Evolutionary conservation across 2,329 filamentous ascomycete genomes (phyloP), one percentile per base, ranked within the genome.

Genomic region (Aspergillus piperis): DNA sequence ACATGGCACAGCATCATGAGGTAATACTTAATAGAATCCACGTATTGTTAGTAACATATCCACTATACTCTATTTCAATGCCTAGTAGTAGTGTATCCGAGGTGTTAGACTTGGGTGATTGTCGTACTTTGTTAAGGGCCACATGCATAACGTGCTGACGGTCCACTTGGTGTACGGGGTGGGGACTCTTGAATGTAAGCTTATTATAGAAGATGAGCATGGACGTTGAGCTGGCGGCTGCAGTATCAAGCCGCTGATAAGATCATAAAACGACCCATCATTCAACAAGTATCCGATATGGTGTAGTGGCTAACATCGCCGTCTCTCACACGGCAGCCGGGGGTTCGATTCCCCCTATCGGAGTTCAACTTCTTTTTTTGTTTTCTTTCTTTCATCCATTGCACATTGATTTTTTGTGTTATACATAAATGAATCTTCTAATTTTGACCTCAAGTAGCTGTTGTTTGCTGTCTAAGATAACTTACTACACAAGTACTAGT

Each of bases 1-100:
- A 63, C 64, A 68, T 60, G 56, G 63, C 66, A 68, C 67, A 66
- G 65, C 66, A 68, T 69, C 70, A 67, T 67, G 71, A 72, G 71
- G 70, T 75, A 74, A 75, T 75, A 71, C 55, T 68, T 75, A 75
- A 75, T 75, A 73, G 71, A 73, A 70, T 71, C 63, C 65, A 64
- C 63, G 64, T 62, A 67, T 69, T 69, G 64, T 65, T 68, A 64
- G 53, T 57, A 58, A 50, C 44, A 53, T 39, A 8, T 21, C 48
- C 51, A 44, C 5, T 49, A 27, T 6, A n/a, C 15, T 13, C 7
- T 30, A 15, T 32, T 49, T 49, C 23, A 49, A 27, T 32, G 47
- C 17, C 47, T 49, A n/a, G 47, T 32, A 25, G 47, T 49, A 49
- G 47, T 25, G 23, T n/a, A 49, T 19, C 47, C 47, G 23, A 17